These are phyloP conservation scores for Russula sp. DNA, from an alignment of 768 basidiomycete species.

Conservation along the genomic window DNA sequence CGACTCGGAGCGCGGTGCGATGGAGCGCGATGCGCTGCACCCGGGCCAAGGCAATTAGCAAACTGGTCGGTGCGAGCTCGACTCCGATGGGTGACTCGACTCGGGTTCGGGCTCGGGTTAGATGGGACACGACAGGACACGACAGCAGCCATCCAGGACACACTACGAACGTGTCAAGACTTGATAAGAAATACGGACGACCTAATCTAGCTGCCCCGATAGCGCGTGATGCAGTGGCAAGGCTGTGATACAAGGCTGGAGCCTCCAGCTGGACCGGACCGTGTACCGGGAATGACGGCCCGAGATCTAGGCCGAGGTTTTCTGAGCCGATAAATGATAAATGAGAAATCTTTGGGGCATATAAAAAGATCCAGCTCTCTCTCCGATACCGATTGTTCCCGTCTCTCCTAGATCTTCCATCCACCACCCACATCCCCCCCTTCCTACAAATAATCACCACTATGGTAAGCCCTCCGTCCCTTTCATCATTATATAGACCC, in stretches of 20 bases:
- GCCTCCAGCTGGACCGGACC: neutral
- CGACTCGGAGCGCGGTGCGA: too few species aligned
- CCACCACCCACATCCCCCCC: neutral
- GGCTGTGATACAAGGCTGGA: neutral
- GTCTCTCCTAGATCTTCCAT: conserved; percentile 8
- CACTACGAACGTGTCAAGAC: neutral
- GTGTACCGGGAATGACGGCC: neutral
- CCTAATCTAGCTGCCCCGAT: too few species aligned
- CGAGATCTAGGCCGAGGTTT: conserved; percentile 16
- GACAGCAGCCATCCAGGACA: too few species aligned
- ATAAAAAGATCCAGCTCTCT: conserved; percentile 6
- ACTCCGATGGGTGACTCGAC: too few species aligned
- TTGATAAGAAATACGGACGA: neutral
- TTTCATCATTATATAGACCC: neutral
- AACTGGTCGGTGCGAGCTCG: neutral
- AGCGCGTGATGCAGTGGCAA: too few species aligned
- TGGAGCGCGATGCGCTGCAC: too few species aligned
- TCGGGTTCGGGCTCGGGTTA: too few species aligned
- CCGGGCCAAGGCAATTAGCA: too few species aligned
- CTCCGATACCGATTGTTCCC: conserved; percentile 19
- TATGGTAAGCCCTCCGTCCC: conserved; percentile 5
- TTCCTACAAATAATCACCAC: neutral
- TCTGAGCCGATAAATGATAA: conserved; percentile 20
- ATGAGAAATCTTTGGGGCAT: conserved; percentile 8
- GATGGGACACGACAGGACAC: too few species aligned